Evolutionary conservation across 129 eudicot genomes (phyloP), one percentile per base, ranked within the genome.

Genomic region (Rutidosis leptorrhynchoides): DNA sequence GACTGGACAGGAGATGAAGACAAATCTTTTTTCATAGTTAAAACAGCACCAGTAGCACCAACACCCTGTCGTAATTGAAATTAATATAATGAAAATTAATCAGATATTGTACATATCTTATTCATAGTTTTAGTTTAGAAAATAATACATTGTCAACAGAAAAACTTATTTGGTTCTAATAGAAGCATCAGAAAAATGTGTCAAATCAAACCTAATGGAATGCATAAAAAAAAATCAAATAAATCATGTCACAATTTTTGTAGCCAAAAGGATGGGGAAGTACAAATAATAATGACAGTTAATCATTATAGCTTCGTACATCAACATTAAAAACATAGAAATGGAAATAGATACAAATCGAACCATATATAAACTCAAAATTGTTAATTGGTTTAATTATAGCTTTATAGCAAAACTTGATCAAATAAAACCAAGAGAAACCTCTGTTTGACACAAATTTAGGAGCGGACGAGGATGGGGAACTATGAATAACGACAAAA

Each of bases 11-110:
- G 78, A 61, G 89, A 37, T 66, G 86, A 70, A 48, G 84, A 72
- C 81, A 81, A 64, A 76, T 83, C 83, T 68, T 84, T 83, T 83
- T 93, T 93, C 83, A 71, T 62, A 78, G 81, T 84, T 75, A 86
- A 62, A 80, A 69, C 87, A 72, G 94, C 79, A 71, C 77, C 84
- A 42, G 81, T 78, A 70, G 84, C 84, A 80, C 73, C 82, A 83
- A 76, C 88, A 77, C 90, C 97, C 99, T 94, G 95, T 40, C 16
- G 5, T 40, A 40, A 11, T 28, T 43, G 32, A 27, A 56, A 37
- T 0, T 17, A 69, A 69, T 23, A 58, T 26, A 43, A 43, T 20
- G 45, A 22, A 58, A 26, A 9, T 35, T 35, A 35, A 35, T 35
- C 42, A 35, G 42, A 9, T 7, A 35, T 35, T 9, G 2, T 9